These are phyloP conservation scores for Malassezia vespertilionis DNA, from an alignment of 1,284 basidiomycete genomes.

Conservation along the genomic window DNA sequence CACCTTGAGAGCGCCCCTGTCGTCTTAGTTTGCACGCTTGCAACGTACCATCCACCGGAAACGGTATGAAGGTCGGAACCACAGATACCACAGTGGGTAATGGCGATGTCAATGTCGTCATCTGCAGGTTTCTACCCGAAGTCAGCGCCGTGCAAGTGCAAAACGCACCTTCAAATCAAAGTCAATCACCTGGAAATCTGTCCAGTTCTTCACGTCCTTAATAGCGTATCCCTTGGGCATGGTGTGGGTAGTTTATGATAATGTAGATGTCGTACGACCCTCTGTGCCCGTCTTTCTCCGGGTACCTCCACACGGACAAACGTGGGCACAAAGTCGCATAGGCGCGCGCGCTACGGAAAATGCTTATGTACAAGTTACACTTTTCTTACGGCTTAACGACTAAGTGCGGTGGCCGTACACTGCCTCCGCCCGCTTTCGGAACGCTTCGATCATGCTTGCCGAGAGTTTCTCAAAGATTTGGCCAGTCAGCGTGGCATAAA, in stretches of 20 bases:
- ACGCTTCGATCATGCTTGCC: conserved; percentile 78
- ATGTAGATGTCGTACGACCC: no score
- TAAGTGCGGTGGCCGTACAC: conserved; percentile 6
- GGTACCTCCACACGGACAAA: no score
- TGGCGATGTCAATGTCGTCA: conserved; percentile 39
- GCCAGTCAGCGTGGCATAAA: conserved; percentile 69
- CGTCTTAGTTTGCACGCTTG: background rate
- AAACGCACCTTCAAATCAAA: conserved; percentile 38
- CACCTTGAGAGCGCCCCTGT: conserved; percentile 29
- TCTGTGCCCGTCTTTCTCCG: no score
- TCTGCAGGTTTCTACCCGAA: conserved; percentile 22
- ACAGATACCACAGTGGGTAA: conserved; percentile 43
- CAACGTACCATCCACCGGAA: conserved; percentile 32
- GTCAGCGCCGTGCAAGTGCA: background rate
- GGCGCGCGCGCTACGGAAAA: background rate
- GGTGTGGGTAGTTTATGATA: no score
- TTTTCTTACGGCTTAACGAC: background rate
- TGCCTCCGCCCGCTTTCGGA: conserved; percentile 64
- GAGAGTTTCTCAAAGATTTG: conserved; percentile 77
- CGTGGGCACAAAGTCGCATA: no score
- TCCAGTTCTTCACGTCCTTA: conserved; percentile 41
- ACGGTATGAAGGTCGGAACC: conserved; percentile 31
- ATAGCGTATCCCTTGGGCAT: conserved; percentile 43
- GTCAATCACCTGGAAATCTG: conserved; percentile 44
- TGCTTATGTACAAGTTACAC: background rate